These are phyloP conservation scores for Tylopilus balloui DNA, from an alignment of 768 basidiomycete species.

Conservation along the genomic window DNA sequence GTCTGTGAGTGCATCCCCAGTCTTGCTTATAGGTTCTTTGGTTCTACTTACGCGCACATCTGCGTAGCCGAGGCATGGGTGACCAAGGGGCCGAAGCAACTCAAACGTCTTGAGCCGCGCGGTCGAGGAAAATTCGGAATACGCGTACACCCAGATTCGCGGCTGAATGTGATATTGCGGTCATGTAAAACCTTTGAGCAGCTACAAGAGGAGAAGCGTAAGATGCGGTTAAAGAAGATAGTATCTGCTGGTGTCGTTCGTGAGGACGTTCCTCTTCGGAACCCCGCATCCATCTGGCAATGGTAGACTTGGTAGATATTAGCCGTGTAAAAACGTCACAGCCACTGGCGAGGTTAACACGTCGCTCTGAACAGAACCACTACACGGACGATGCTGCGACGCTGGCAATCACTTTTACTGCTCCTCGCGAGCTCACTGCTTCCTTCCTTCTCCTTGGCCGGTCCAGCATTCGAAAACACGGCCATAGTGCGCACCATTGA, in stretches of 20 bases:
- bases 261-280: constrained; percentile 76
- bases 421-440: constrained; percentile 41
- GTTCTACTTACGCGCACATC: constrained; percentile 3
- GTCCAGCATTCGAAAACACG: constrained; percentile 76
- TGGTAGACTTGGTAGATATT: constrained; percentile 45
- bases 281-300: constrained; percentile 67
- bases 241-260: constrained; percentile 76
- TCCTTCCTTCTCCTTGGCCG: constrained; percentile 37
- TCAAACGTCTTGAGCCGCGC: constrained; percentile 71
- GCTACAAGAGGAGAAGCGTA: constrained; percentile 54
- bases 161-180: constrained; percentile 69
- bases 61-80: constrained; percentile 91
- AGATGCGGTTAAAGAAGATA: constrained; percentile 67
- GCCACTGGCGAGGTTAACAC: constrained; percentile 18
- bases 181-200: constrained; percentile 79
- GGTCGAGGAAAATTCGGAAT: constrained; percentile 81
- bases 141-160: constrained; percentile 69
- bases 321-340: constrained; percentile 1
- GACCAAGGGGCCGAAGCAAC: constrained; percentile 65
- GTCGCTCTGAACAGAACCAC: constrained; percentile 25
- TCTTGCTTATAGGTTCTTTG: not conserved
- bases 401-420: constrained; percentile 45
- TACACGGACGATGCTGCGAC: constrained; percentile 38
- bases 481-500: constrained; percentile 86
- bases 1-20: constrained; percentile 57